Conservation (phyloP, 306 rosid genomes). For the Prunus kanzakura region DNA sequence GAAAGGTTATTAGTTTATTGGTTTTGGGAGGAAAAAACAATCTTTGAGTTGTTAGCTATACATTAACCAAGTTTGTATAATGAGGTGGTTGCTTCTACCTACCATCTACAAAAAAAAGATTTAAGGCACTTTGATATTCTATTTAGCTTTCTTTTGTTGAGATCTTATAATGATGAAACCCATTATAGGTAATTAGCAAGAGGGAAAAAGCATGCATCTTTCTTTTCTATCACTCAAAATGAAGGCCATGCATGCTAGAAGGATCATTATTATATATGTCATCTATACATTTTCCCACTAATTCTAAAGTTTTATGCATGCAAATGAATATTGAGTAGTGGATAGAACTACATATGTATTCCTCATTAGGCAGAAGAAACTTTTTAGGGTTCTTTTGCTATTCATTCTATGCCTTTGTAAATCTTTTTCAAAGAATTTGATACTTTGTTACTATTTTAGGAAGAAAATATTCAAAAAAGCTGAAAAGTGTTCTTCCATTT, state of each 20-base stretch:
- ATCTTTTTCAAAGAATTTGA: not conserved
- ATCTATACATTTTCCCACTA: not conserved
- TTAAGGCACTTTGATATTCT: not conserved
- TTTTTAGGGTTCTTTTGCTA: not conserved
- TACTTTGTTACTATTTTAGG: not conserved
- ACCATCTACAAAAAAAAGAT: not conserved
- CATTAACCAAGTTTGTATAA: not conserved
- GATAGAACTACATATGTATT: too few species aligned
- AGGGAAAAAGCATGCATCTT: not conserved
- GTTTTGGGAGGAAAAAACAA: not conserved
- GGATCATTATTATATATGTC: not conserved
- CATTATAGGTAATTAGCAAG: not conserved
- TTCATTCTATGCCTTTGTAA: not conserved
- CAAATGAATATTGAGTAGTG: too few species aligned
- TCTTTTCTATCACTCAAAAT: not conserved
- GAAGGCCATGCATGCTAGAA: not conserved
- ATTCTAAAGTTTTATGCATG: too few species aligned
- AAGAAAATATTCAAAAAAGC: not conserved
- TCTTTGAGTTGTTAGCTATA: not conserved
- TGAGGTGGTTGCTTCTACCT: not conserved
- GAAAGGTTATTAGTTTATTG: not conserved
- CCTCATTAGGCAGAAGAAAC: too few species aligned
- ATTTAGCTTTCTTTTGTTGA: not conserved
- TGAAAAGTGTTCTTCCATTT: constrained; percentile 11
- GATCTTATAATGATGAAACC: not conserved